Conservation (phyloP, 78 protist species). For the Isochrysis galbana region DNA sequence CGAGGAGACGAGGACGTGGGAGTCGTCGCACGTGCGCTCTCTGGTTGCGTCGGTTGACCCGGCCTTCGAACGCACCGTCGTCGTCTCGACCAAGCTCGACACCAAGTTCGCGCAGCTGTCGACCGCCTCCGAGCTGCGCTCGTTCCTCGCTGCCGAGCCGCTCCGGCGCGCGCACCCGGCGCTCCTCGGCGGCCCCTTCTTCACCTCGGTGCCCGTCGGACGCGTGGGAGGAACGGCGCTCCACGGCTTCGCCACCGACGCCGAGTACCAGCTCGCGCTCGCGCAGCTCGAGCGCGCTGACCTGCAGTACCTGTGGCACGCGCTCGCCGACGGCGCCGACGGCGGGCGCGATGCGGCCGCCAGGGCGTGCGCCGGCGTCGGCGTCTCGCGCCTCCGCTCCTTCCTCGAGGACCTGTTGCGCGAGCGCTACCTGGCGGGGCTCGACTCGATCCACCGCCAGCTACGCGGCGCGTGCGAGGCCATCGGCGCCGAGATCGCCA, state of each 20-base stretch:
- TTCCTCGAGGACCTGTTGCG: neutral
- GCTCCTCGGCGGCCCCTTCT: slow-evolving; percentile 21
- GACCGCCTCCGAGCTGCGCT: neutral
- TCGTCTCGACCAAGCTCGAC: slow-evolving; percentile 5
- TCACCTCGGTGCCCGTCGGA: neutral
- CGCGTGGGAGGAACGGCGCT: neutral
- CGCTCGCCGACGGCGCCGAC: neutral
- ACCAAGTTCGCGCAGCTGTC: neutral
- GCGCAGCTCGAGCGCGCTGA: neutral
- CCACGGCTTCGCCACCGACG: neutral
- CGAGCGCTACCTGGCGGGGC: neutral
- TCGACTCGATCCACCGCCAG: neutral
- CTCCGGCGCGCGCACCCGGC: neutral
- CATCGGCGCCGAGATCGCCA: neutral
- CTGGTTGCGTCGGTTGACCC: neutral
- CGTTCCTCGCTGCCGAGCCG: neutral
- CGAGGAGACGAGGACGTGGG: neutral
- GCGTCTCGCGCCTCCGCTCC: neutral
- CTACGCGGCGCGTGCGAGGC: neutral
- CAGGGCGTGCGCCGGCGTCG: neutral
- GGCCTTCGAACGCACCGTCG: neutral
- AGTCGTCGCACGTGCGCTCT: neutral
- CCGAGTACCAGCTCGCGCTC: neutral
- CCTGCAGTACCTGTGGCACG: neutral
- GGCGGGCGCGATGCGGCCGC: neutral